Evolutionary conservation across 139 green algal species (phyloP).

Genomic region (Diplosphaera chodatii): DNA sequence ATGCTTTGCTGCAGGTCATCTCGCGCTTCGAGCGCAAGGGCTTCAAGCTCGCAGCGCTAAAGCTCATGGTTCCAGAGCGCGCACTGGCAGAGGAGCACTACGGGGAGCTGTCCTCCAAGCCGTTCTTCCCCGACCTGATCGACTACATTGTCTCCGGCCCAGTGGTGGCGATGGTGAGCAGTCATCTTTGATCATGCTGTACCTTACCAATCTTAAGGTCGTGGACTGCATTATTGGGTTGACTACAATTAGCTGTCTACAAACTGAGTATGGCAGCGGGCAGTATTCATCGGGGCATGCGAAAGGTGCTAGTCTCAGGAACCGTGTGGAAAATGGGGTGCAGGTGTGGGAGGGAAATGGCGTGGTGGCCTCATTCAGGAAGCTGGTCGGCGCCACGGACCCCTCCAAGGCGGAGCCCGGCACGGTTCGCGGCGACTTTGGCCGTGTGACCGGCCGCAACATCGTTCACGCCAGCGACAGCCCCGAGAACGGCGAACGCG

Average conservation of each 20-base stretch:
- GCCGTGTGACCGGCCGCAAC: conserved; percentile 86
- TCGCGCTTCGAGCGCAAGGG: conserved; percentile 77
- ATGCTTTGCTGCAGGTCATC: neutral
- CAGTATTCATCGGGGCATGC: too few species aligned
- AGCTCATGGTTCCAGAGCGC: conserved; percentile 6
- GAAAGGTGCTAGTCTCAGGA: too few species aligned
- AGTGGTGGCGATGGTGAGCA: conserved; percentile 92
- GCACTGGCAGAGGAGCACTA: conserved; percentile 89
- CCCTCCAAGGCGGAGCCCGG: conserved; percentile 85
- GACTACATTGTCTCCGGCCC: conserved; percentile 96
- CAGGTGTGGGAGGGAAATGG: conserved; percentile 93
- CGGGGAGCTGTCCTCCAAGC: conserved; percentile 85
- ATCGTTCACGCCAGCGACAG: conserved; percentile 90
- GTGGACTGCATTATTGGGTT: too few species aligned
- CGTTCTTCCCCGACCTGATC: conserved; percentile 92
- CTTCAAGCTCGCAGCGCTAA: conserved; percentile 69
- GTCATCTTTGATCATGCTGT: too few species aligned
- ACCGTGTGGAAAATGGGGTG: too few species aligned
- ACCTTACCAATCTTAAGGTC: too few species aligned
- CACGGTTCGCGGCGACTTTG: conserved; percentile 88
- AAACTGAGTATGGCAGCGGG: too few species aligned
- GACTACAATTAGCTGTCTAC: too few species aligned
- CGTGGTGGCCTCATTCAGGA: conserved; percentile 85
- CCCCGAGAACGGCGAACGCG: conserved; percentile 85
- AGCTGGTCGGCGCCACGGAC: conserved; percentile 94